Base-by-base conservation (phyloP, 129 eudicot genomes). In the Tagetes erecta region DNA sequence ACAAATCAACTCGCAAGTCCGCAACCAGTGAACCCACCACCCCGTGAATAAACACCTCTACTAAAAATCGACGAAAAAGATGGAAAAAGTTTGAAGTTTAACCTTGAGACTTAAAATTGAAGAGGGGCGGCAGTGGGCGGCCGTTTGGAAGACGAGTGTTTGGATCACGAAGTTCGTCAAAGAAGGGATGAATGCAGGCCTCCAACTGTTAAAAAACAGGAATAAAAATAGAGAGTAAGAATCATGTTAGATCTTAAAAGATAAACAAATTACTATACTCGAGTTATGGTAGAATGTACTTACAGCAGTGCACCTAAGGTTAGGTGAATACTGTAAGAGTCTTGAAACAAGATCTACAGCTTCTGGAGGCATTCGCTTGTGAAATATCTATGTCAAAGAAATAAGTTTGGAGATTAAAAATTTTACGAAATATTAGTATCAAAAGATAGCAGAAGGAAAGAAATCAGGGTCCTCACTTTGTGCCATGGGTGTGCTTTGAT, bases 321-420 rank as follows among this genome's bases (percentile, higher is more conserved):
- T 78, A 27, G 93, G 93, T 8, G 89, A 88, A 79, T 88, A 88
- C 46, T 88, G 93, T 27, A 88, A 84, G 55, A 88, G 86, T 72
- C 93, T 83, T 14, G 89, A 85, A 64, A 88, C 89, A 59, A 88
- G 87, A 83, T 88, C 89, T 62, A 88, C 93, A 63, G 89, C 93
- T 73, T 88, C 90, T 2, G 90, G 86, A 42, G 87, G 93, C 71
- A 84, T 88, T 39, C 93, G 81, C 72, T 88, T 88, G 83, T 88
- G 90, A 67, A 88, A 88, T 64, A 88, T 88, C 93, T 88, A 77
- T 33, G 31, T 31, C 64, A 1, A 64, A 64, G 30, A 62, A 12
- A 62, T 5, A 62, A 1, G 30, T 39, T 39, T 40, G 34, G 70
- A 64, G 68, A 64, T 2, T 38, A 31, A 59, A 34, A 8, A 33